Percentiles rank a stretch among this genome's conserved stretches.
phyloP scores from a whole-genome alignment of 257 asterid genomes.

The Prunella vulgaris region DNA sequence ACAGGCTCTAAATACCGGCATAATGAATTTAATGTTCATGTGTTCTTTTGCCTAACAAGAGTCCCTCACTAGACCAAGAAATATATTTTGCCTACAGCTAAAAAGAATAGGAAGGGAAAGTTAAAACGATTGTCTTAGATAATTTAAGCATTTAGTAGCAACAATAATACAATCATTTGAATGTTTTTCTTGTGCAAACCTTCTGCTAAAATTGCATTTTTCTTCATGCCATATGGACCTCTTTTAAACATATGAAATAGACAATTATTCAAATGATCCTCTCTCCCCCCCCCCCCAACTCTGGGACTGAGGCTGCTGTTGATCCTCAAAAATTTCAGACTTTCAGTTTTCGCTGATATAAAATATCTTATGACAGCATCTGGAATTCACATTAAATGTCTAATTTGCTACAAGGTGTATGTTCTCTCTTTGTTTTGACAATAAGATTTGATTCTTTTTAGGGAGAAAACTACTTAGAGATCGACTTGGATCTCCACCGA shows the following conservation, averaged over 20 bases:
- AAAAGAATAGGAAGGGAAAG: background rate
- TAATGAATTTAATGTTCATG: background rate
- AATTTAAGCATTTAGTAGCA: background rate
- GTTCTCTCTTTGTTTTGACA: background rate
- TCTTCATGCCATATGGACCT: background rate
- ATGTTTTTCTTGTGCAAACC: background rate
- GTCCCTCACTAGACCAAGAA: background rate
- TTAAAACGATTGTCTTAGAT: background rate
- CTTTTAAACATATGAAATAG: background rate
- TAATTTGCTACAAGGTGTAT: background rate
- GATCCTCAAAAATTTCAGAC: background rate
- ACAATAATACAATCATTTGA: background rate
- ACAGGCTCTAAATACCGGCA: background rate
- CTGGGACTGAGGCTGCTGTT: background rate
- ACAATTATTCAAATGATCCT: background rate
- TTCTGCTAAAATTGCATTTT: background rate
- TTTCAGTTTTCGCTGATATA: background rate
- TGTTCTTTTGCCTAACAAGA: background rate
- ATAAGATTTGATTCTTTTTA: constrained; percentile 27
- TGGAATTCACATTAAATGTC: background rate
- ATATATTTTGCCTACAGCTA: background rate
- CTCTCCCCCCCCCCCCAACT: background rate
- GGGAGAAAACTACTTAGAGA: constrained; percentile 90
- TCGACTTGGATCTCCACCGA: constrained; percentile 85
- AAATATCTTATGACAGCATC: background rate